Base-by-base conservation (phyloP, 106 monocot genomes). In the Dioscorea zingiberensis region DNA sequence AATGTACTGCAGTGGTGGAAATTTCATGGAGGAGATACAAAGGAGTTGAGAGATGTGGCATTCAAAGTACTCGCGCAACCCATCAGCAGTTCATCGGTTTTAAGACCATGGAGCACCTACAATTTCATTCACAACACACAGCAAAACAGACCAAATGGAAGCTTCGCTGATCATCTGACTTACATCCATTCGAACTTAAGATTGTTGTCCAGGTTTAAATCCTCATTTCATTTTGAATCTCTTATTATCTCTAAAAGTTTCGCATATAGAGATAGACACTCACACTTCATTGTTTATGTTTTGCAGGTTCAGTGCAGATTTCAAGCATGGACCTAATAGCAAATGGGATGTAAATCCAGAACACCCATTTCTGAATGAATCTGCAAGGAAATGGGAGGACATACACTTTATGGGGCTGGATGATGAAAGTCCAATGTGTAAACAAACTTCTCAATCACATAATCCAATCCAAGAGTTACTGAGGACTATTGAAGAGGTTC, bases 1-100 rank as follows among this genome's bases (percentile, higher is more conserved):
- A 82, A 73, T 77, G 73, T 66, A 27, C 46, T 77, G 54, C 77
- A 77, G 48, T 82, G 82, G 82, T 82, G 82, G 82, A 82, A 82
- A 61, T 82, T 82, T 54, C 82, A 82, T 57, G 82, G 82, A 47
- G 82, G 82, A 15, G 82, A 82, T 55, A 82, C 82, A 70, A 82
- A 77, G 48, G 82, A 82, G 68, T 48, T 82, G 69, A 82, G 82
- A 76, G 77, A 82, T 60, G 69, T 77, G 68, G 82, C 82, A 46
- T 82, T 82, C n/a, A 58, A 57, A 73, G 77, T 82, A 25, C 77
- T 82, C 25, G 68, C 82, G 18, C 82, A 82, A 32, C 60, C 82
- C 47, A 70, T 82, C 26, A 66, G 73, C 65, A 54, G 64, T 30
- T 69, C 59, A 17, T 77, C 77, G 25, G 25, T 82, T 24, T 64